Evolutionary conservation across 2,329 filamentous ascomycete genomes (phyloP).

Genomic region (Phyllosticta citriasiana): DNA sequence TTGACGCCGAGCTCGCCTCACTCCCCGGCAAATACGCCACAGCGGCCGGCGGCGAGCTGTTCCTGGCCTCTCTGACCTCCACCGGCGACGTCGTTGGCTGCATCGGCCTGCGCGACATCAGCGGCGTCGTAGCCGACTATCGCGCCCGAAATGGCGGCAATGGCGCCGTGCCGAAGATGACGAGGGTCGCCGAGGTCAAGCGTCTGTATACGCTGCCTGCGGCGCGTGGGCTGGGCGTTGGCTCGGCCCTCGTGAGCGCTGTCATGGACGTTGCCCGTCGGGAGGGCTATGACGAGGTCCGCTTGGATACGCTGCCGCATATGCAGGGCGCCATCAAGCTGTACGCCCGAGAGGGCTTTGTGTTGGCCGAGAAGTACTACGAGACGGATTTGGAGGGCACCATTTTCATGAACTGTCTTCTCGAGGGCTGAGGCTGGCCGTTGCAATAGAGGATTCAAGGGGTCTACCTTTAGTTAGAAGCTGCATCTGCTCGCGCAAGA

Average conservation of each 20-base stretch:
- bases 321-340: slow-evolving; percentile 43
- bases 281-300: slow-evolving; percentile 42
- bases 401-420: slow-evolving; percentile 38
- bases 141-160: not conserved
- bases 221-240: slow-evolving; percentile 41
- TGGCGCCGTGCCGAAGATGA: not conserved
- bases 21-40: slow-evolving; percentile 46
- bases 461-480: too few relatives aligned
- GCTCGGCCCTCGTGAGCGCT: slow-evolving; percentile 36
- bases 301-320: slow-evolving; percentile 45
- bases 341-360: slow-evolving; percentile 44
- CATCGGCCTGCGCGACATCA: slow-evolving; percentile 35
- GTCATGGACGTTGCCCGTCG: slow-evolving; percentile 36
- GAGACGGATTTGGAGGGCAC: slow-evolving; percentile 45
- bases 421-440: slow-evolving; percentile 3
- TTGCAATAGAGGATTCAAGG: too few relatives aligned
- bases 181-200: slow-evolving; percentile 42
- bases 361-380: slow-evolving; percentile 44
- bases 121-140: not conserved
- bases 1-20: slow-evolving; percentile 40
- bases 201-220: slow-evolving; percentile 43
- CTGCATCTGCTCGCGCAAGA: too few relatives aligned
- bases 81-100: slow-evolving; percentile 28
- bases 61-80: slow-evolving; percentile 32
- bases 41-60: slow-evolving; percentile 35